phyloP scores from a whole-genome alignment of 225 moss, liverwort and hornwort species.

The Anthoceros angustus region DNA sequence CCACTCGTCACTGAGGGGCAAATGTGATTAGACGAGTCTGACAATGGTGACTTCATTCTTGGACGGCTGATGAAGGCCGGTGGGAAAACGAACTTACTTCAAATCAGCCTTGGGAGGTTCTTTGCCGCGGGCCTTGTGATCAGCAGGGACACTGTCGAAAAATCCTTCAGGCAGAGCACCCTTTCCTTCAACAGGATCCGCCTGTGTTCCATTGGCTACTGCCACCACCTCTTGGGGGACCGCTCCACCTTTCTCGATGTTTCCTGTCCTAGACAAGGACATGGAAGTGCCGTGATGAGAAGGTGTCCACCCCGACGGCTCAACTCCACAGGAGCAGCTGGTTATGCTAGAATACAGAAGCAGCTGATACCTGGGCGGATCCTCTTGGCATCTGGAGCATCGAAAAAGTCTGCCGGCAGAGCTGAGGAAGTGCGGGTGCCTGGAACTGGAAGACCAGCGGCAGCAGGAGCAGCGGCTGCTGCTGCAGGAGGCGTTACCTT shows the following conservation, averaged over 20 bases:
- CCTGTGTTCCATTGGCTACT: constrained; percentile 1
- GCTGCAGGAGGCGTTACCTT: neutral
- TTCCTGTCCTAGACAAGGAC: neutral
- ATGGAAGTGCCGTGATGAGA: neutral
- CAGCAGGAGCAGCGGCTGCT: constrained; percentile 11
- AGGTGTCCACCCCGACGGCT: neutral
- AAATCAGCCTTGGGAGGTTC: constrained; percentile 78
- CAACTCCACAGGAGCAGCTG: constrained; percentile 7
- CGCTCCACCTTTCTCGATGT: neutral
- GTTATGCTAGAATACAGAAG: neutral
- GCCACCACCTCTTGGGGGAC: neutral
- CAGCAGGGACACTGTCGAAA: constrained; percentile 82
- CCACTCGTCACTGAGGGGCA: constrained; percentile 46
- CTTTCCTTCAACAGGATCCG: constrained; percentile 12
- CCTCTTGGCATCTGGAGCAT: constrained; percentile 15
- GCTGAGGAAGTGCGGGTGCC: constrained; percentile 15
- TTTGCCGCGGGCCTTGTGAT: constrained; percentile 80
- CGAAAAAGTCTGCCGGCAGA: constrained; percentile 19
- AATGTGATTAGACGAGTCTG: neutral
- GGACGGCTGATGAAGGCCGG: neutral
- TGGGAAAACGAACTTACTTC: constrained; percentile 34
- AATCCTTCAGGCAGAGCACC: constrained; percentile 71
- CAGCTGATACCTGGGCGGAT: constrained; percentile 13
- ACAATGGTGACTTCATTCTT: neutral
- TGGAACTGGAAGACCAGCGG: neutral